phyloP scores from a whole-genome alignment of 2,329 filamentous ascomycete genomes.

The Fusarium longipes region DNA sequence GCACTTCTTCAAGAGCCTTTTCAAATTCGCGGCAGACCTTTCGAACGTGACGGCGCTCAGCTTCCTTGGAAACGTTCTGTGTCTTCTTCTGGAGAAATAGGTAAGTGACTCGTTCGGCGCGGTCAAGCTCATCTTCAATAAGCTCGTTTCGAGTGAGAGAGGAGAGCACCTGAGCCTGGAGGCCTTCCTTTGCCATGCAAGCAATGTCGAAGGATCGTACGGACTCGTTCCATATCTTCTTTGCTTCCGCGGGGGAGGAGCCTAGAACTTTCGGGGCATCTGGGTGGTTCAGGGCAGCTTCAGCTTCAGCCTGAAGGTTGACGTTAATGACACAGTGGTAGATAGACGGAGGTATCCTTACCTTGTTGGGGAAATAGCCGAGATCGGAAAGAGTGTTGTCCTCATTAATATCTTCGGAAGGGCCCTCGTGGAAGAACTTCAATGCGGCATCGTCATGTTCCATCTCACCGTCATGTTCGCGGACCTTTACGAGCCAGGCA shows the following conservation, averaged over 20 bases:
- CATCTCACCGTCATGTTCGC: background rate
- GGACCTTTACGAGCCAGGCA: background rate
- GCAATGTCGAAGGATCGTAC: background rate
- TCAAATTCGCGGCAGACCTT: conserved; percentile 14
- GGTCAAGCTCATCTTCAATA: conserved; percentile 1
- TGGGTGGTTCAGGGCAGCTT: background rate
- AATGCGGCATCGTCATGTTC: background rate
- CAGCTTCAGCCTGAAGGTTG: background rate
- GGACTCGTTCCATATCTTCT: background rate
- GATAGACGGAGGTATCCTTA: background rate
- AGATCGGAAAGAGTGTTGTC: background rate
- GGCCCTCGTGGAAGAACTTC: background rate
- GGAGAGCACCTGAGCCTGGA: background rate
- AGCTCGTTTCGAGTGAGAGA: conserved; percentile 3
- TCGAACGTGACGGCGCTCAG: background rate
- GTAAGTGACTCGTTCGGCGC: background rate
- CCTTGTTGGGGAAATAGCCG: background rate
- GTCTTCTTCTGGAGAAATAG: background rate
- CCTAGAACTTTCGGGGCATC: background rate
- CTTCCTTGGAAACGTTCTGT: background rate
- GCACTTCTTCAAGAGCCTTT: background rate
- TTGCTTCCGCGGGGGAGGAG: background rate
- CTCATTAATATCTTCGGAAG: background rate
- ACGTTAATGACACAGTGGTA: background rate
- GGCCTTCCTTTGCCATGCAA: background rate